Percentiles rank a stretch among this genome's conserved stretches.
Evolutionary conservation across 345 rosid species (phyloP).

Genomic region (Physaria fendleri): DNA sequence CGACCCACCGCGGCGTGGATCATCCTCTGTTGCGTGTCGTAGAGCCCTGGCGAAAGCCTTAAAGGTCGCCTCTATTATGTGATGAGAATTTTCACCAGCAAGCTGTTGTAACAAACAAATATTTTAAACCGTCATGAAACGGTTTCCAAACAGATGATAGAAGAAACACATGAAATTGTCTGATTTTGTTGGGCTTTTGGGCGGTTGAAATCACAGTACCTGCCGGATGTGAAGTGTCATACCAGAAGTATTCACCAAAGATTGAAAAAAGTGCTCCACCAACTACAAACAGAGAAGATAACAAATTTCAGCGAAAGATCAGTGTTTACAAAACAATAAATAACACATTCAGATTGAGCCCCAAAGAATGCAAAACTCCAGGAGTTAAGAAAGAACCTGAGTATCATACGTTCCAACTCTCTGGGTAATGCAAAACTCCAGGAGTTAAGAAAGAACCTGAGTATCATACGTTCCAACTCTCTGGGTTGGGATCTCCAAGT

Average conservation of each 20-base stretch:
- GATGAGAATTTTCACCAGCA: conserved; percentile 89
- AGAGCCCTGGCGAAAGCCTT: conserved; percentile 98
- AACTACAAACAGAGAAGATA: conserved; percentile 38
- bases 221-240: conserved; percentile 90
- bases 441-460: conserved; percentile 45
- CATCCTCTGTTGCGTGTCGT: conserved; percentile 77
- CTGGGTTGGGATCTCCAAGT: conserved; percentile 61
- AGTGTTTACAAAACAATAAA: not conserved
- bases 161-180: not conserved
- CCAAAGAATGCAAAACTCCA: no score
- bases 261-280: conserved; percentile 91
- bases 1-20: conserved; percentile 68
- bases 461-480: conserved; percentile 85
- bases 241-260: conserved; percentile 83
- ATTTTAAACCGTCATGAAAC: not conserved
- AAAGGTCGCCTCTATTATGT: conserved; percentile 90
- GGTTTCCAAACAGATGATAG: not conserved
- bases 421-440: conserved; percentile 33
- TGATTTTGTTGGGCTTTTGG: not conserved
- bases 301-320: not conserved
- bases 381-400: conserved; percentile 45
- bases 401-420: conserved; percentile 85
- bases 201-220: conserved; percentile 36
- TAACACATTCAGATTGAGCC: no score
- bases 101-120: conserved; percentile 41